Base-by-base conservation (phyloP, 805 yeast genomes). In the Debaryomyces prosopidis region DNA sequence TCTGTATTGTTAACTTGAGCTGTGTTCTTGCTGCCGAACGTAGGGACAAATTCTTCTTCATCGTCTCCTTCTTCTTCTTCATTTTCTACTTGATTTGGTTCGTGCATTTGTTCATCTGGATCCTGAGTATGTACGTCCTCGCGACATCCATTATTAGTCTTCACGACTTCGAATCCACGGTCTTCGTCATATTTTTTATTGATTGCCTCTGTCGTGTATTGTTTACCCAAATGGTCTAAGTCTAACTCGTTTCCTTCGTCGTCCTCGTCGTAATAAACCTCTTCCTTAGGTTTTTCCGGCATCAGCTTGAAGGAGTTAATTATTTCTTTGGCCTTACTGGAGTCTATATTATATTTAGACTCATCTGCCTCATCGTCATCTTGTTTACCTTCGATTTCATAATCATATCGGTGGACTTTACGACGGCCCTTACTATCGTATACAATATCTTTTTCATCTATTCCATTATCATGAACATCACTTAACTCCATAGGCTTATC, bases 41-140 rank as follows among this genome's bases (percentile, higher is more conserved):
- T 69, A 8, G 88, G 87, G 35, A 81, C 65, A 51, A 79, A 79
- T 46, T 80, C 82, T 3, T 73, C 77, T 18, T 68, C 63, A 1
- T 51, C 36, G 9, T 46, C 66, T 12, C 42, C 48, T 7, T 36
- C 42, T 28, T 46, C 55, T 2, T 38, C 49, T 5, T 39, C 41
- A 2, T 73, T 76, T 18, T 68, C 64, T 2, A 50, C 36, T 14
- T 45, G 66, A 11, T 42, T 47, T 7, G 36, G 39, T 31, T 45
- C 55, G 2, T 36, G 48, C 4, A 36, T 39, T 18, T 14, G 39
- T 10, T 38, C 40, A 7, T 36, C 40, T n/a, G 37, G 34, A 7
- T 10, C 36, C 39, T 31, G 40, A 16, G 11, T 18, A 31, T 32
- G 49, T 17, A 28, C 47, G 12, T 49, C 41, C 0, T 26, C 28